These are phyloP conservation scores for Hanseniaspora clermontiae DNA, from an alignment of 805 yeast genomes.

Conservation along the genomic window DNA sequence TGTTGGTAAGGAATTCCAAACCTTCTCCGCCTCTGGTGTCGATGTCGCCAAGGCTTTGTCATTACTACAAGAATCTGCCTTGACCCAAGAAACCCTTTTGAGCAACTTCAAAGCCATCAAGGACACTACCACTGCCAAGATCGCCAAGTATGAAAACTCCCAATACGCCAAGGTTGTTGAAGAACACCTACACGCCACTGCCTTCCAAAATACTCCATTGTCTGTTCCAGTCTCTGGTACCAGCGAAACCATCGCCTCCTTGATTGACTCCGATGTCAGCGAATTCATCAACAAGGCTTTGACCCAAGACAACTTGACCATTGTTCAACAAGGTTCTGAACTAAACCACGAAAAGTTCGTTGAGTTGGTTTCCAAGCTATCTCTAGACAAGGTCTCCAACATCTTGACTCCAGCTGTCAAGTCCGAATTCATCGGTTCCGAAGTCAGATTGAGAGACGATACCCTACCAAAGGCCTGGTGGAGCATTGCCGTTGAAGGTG, in stretches of 20 bases:
- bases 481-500: conserved; percentile 65
- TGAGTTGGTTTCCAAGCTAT: conserved; percentile 44
- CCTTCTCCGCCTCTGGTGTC: conserved; percentile 41
- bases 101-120: conserved; percentile 1
- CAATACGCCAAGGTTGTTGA: conserved; percentile 44
- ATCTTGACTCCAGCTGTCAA: conserved; percentile 40
- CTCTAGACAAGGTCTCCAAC: conserved; percentile 34
- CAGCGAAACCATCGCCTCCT: conserved; percentile 44
- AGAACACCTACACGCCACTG: conserved; percentile 70
- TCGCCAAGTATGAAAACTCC: conserved; percentile 43
- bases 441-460: conserved; percentile 79
- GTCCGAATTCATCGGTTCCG: conserved; percentile 70
- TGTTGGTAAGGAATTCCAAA: conserved; percentile 52
- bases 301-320: conserved; percentile 51
- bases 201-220: conserved; percentile 75
- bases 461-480: conserved; percentile 71
- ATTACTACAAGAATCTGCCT: conserved; percentile 33
- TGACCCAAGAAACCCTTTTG: conserved; percentile 36
- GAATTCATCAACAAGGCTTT: conserved; percentile 45
- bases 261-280: conserved; percentile 46
- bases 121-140: conserved; percentile 30
- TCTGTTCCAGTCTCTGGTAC: conserved; percentile 71
- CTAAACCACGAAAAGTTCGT: conserved; percentile 57
- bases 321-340: conserved; percentile 47
- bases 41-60: conserved; percentile 36